Base-by-base conservation (phyloP, 2,329 filamentous ascomycete genomes). In the Neonectria sp. region DNA sequence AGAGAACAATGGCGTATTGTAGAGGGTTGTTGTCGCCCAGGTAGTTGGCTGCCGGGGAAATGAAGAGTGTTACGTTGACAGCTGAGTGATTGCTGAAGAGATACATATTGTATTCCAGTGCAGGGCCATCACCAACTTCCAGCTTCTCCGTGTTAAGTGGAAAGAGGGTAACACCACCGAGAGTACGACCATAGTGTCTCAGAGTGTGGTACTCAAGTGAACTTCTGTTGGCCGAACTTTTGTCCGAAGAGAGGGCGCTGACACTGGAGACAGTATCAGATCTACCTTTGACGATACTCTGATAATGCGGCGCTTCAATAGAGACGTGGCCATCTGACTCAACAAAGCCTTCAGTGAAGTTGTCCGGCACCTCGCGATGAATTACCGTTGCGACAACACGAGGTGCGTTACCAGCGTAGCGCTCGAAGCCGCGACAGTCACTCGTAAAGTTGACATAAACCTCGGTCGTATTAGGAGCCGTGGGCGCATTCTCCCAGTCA, bases 51-150 rank as follows among this genome's bases (percentile, higher is more conserved):
- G 80, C 82, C 0, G 87, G 86, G 9, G 86, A 88, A 65, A 90
- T 81, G 75, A 84, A 85, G 3, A 89, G 80, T 0, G 77, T 85
- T 1, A 84, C 78, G 70, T 83, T 84, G 51, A 77, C 78, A 6
- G 81, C 82, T 17, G 80, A 81, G 6, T 83, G 76, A 63, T 84
- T 83, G 49, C 85, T 88, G 80, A 90, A 92, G 13, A 90, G 82
- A 77, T 90, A 92, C 65, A 92, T 73, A 59, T 87, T 82, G 75
- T 91, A 93, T 69, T 89, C 86, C 9, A 92, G 82, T 5, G 84
- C 85, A 1, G 90, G 89, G 0, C 83, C 86, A 12, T 83, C 82
- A 3, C 81, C 81, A 1, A 86, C 75, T 2, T 82, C 79, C 37
- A 89, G 83, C 17, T 87, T 86, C 46, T 84, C 81, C 0, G 86